Percentiles rank a stretch among this genome's conserved stretches.
These are phyloP conservation scores for Papiliotrema laurentii DNA, from an alignment of 1,284 basidiomycete species.

Conservation along the genomic window DNA sequence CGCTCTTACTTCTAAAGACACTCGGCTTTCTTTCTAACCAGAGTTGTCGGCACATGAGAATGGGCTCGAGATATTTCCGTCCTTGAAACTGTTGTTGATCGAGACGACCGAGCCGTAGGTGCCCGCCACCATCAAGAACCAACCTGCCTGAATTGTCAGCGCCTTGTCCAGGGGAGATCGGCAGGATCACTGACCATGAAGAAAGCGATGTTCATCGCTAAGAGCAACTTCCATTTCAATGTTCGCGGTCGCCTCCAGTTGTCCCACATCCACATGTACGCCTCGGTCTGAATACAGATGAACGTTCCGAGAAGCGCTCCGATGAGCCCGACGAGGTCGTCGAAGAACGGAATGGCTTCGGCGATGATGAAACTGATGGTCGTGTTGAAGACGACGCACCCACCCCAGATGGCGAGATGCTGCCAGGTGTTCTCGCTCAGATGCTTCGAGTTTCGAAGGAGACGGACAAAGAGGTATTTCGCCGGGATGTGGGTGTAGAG, in stretches of 20 bases:
- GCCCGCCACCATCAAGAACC: constrained; percentile 31
- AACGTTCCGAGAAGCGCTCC: constrained; percentile 24
- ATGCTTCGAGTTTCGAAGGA: constrained; percentile 57
- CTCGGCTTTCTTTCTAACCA: too few species aligned
- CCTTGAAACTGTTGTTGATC: constrained; percentile 12
- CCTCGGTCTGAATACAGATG: constrained; percentile 5
- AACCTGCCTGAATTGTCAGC: too few species aligned
- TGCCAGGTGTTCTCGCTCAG: constrained; percentile 57
- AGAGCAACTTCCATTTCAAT: constrained; percentile 13
- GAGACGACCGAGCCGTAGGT: constrained; percentile 27
- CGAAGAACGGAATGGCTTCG: constrained; percentile 21
- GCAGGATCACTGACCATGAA: too few species aligned
- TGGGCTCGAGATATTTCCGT: constrained; percentile 8
- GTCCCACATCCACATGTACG: constrained; percentile 30
- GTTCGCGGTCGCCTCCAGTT: constrained; percentile 20
- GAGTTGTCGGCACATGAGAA: constrained; percentile 7
- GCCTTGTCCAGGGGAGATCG: too few species aligned
- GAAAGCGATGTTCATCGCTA: constrained; percentile 22
- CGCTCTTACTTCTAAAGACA: too few species aligned
- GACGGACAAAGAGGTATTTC: constrained; percentile 55
- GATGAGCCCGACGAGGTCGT: constrained; percentile 22
- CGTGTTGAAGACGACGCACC: constrained; percentile 7
- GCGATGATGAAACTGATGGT: constrained; percentile 15
- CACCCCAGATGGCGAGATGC: constrained; percentile 57
- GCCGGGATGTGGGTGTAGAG: constrained; percentile 34